Conservation (phyloP, 768 basidiomycete species). For the Lyophyllum decastes region DNA sequence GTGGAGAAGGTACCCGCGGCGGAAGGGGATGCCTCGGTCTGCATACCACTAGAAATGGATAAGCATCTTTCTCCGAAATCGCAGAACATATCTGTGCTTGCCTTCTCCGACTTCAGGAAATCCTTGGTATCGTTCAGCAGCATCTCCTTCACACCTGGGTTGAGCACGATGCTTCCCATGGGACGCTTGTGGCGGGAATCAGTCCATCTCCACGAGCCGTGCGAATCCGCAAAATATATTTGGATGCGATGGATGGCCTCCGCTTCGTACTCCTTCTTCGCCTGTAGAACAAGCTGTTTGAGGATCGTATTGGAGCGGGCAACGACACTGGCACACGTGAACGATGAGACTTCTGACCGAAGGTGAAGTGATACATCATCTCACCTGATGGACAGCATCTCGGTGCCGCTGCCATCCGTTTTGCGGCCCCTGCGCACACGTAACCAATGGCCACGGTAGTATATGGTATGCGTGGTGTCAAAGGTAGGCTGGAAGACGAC, state of each 20-base stretch:
- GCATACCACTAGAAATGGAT: conserved; percentile 71
- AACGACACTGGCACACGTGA: conserved; percentile 57
- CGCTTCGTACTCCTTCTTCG: conserved; percentile 88
- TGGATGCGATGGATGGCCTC: conserved; percentile 86
- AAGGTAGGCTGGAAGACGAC: conserved; percentile 89
- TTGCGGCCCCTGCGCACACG: conserved; percentile 72
- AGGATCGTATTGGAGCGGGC: conserved; percentile 82
- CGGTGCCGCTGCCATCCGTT: conserved; percentile 66
- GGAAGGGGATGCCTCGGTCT: conserved; percentile 91
- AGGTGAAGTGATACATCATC: conserved; percentile 14
- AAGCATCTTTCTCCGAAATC: neutral
- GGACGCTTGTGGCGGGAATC: conserved; percentile 88
- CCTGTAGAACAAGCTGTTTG: conserved; percentile 86
- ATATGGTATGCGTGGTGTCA: conserved; percentile 88
- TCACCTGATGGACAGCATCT: conserved; percentile 77
- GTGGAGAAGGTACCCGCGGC: conserved; percentile 82
- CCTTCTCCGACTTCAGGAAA: conserved; percentile 84
- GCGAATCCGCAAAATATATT: conserved; percentile 87
- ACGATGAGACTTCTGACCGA: conserved; percentile 4
- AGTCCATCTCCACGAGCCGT: conserved; percentile 87
- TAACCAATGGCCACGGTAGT: conserved; percentile 83
- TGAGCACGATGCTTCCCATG: conserved; percentile 84
- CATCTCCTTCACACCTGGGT: conserved; percentile 90
- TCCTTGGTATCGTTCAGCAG: conserved; percentile 79
- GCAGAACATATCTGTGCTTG: conserved; percentile 20